Conservation (phyloP, 805 yeast species). For the Lipomyces sp. region DNA sequence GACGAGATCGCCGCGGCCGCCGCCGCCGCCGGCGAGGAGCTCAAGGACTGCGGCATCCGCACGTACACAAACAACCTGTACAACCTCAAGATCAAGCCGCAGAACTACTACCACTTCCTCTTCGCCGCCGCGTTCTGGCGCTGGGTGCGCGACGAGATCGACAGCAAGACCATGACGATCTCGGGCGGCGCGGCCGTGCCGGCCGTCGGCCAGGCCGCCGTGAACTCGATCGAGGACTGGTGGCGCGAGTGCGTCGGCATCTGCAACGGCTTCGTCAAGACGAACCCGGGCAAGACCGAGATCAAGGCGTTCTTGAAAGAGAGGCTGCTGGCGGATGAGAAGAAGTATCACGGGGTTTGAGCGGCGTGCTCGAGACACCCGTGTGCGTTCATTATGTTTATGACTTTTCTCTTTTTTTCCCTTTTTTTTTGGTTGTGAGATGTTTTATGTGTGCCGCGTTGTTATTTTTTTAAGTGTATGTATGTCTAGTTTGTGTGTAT, state of each 20-base stretch:
- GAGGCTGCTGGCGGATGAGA: conserved; percentile 19
- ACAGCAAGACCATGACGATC: conserved; percentile 10
- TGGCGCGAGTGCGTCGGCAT: conserved; percentile 24
- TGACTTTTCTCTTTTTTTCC: not conserved
- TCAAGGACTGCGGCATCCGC: conserved; percentile 21
- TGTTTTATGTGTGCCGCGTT: not conserved
- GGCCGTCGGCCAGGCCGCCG: not conserved
- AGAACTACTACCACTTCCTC: conserved; percentile 23
- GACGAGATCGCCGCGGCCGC: too few species aligned
- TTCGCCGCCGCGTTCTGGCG: conserved; percentile 30
- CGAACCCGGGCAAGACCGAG: conserved; percentile 11
- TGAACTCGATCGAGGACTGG: conserved; percentile 23
- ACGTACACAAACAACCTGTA: conserved; percentile 23
- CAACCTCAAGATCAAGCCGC: conserved; percentile 18
- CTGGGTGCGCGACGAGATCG: conserved; percentile 27
- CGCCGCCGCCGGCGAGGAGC: conserved; percentile 1
- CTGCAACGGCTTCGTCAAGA: conserved; percentile 22
- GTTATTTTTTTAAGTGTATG: not conserved
- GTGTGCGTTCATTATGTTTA: too few species aligned
- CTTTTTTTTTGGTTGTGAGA: not conserved
- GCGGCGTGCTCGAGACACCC: too few species aligned
- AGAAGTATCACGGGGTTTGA: conserved; percentile 12
- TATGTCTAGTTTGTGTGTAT: not conserved
- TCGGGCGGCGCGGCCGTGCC: not conserved
- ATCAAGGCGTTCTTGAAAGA: conserved; percentile 23